These are phyloP conservation scores for Phytophthora multivora DNA, from an alignment of 352 stramenopile genomes.

Conservation along the genomic window DNA sequence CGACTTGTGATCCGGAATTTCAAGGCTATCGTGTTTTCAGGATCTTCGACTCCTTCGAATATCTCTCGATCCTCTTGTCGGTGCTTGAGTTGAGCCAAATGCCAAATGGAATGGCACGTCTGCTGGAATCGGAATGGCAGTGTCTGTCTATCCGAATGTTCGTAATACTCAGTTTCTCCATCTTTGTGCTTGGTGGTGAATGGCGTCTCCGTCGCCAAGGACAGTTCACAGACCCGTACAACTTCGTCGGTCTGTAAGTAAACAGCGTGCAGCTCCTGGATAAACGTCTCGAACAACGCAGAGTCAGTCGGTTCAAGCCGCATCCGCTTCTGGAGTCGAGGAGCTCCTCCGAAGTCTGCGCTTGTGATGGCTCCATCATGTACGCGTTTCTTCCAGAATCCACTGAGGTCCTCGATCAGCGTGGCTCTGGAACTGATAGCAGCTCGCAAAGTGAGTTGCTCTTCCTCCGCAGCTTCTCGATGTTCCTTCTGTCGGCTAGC, in stretches of 20 bases:
- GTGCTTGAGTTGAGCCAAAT: conserved; percentile 26
- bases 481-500: conserved; percentile 32
- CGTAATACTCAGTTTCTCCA: conserved; percentile 23
- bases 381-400: conserved; percentile 30
- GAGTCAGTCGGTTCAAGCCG: conserved; percentile 32
- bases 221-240: conserved; percentile 15
- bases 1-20: conserved; percentile 32
- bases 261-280: conserved; percentile 32
- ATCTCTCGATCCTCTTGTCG: conserved; percentile 28
- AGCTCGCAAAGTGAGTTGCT: conserved; percentile 28
- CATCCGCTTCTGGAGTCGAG: conserved; percentile 28
- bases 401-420: conserved; percentile 34
- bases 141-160: conserved; percentile 20
- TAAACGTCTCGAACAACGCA: conserved; percentile 38
- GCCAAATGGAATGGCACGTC: conserved; percentile 28
- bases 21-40: conserved; percentile 30
- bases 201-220: neutral
- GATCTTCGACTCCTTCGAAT: conserved; percentile 13
- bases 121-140: conserved; percentile 41
- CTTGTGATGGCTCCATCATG: conserved; percentile 11
- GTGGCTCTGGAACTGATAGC: conserved; percentile 30
- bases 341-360: conserved; percentile 3
- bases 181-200: conserved; percentile 21
- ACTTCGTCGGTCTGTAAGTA: conserved; percentile 31
- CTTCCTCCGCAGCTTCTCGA: conserved; percentile 25